A percentile compares a stretch with the other conserved stretches of the same genome.
Conservation (phyloP, 768 basidiomycete species). For the Agrocybe praecox region DNA sequence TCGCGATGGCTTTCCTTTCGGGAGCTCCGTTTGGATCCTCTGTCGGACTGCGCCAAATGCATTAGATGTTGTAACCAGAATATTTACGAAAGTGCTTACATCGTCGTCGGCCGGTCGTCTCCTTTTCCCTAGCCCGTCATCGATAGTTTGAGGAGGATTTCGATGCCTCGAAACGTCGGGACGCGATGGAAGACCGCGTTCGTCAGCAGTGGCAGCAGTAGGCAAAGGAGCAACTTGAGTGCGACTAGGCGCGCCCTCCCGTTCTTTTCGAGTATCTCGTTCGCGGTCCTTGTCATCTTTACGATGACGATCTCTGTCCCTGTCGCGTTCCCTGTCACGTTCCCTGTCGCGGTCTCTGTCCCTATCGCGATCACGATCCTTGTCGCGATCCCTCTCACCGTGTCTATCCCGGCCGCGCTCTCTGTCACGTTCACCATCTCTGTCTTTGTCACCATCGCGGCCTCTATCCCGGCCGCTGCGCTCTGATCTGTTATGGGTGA, state of each 20-base stretch:
- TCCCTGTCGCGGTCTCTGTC: slow-evolving; percentile 56
- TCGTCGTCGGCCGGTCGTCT: slow-evolving; percentile 73
- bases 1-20: slow-evolving; percentile 80
- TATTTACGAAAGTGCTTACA: slow-evolving; percentile 41
- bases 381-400: slow-evolving; percentile 47
- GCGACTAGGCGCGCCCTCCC: slow-evolving; percentile 41
- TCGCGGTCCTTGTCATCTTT: slow-evolving; percentile 68
- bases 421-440: slow-evolving; percentile 36
- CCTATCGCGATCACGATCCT: slow-evolving; percentile 46
- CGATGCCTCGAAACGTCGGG: slow-evolving; percentile 64
- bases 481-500: slow-evolving; percentile 55
- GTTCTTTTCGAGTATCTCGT: slow-evolving; percentile 62
- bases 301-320: slow-evolving; percentile 57
- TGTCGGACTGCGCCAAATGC: slow-evolving; percentile 54
- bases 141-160: slow-evolving; percentile 39
- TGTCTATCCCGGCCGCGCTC: slow-evolving; percentile 28
- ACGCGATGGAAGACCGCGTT: slow-evolving; percentile 57
- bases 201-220: slow-evolving; percentile 40
- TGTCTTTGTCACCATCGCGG: slow-evolving; percentile 37
- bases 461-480: slow-evolving; percentile 46
- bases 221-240: slow-evolving; percentile 34
- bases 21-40: slow-evolving; percentile 78
- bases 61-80: slow-evolving; percentile 13
- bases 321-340: slow-evolving; percentile 58
- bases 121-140: slow-evolving; percentile 76